Evolutionary conservation across 1,284 basidiomycete species (phyloP), one percentile per base, ranked within the genome.

Genomic region (Ganoderma sinense): DNA sequence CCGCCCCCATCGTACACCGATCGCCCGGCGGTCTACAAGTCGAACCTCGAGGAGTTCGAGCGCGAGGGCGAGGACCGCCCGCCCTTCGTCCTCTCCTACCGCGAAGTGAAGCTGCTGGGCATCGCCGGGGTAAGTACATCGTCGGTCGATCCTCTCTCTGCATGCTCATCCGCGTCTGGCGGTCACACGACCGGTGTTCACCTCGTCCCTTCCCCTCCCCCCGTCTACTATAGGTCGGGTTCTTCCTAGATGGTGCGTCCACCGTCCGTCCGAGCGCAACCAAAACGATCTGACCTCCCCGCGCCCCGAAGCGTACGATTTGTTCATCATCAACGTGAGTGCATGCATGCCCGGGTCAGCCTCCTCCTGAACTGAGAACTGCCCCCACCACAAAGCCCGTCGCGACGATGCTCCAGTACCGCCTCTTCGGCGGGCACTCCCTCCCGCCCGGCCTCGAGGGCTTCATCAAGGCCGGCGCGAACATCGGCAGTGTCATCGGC

Each of bases 401-500:
- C 20, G 82, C 91, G 5, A 91, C 89, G 3, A 93, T 94, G 92
- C 84, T 94, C 14, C 91, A 93, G 78, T 93, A 89, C 75, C 86
- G 91, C 60, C 84, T 94, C 45, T 93, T 91, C 73, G 84, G 81
- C 64, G 89, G 89, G 14, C 70, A 77, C 0, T 75, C 80, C 41
- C 84, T 93, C 26, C 91, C 91, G 0, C 70, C 84, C 0, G 85
- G 87, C 59, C 84, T 91, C 3, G 82, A 91, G 77, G 91, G 91
- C 31, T 84, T 92, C 73, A 68, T 93, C 74, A 93, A 92, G 75
- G 91, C 91, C 5, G 82, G 84, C 4, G 90, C 91, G 4, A 92
- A 93, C 80, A 92, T 93, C 51, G 91, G 91, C 2, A 89, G 88
- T 74, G 91, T 93, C 65, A 88, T 93, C 53, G 92, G 92, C 39